Evolutionary conservation across 495 filamentous ascomycete species (phyloP).

Genomic region (Jackrogersella minutella): DNA sequence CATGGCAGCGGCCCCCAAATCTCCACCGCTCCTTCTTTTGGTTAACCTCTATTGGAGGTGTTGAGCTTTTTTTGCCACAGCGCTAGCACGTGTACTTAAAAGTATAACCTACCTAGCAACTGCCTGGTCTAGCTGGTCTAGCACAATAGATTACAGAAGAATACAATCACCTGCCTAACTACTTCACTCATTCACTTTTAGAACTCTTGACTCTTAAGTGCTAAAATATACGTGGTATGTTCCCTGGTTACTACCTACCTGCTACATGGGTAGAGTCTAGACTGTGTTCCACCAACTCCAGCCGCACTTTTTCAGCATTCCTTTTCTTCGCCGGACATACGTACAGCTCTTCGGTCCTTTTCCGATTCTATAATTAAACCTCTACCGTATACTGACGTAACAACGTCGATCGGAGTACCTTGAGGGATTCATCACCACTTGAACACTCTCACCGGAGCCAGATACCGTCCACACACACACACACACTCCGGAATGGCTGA

Average conservation of each 20-base stretch:
- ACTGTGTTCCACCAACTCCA: constrained; percentile 26
- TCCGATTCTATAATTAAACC: constrained; percentile 25
- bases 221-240: too few species aligned
- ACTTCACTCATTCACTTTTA: too few species aligned
- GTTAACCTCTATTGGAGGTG: too few species aligned
- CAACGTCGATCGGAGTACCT: constrained; percentile 14
- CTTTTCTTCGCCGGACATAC: constrained; percentile 10
- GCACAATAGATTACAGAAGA: too few species aligned
- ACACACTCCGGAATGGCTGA: constrained; percentile 23
- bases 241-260: too few species aligned
- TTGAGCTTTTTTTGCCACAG: too few species aligned
- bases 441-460: not conserved
- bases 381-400: constrained; percentile 26
- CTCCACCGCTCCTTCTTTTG: constrained; percentile 9
- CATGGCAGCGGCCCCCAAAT: constrained; percentile 6
- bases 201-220: too few species aligned
- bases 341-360: constrained; percentile 9
- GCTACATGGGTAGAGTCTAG: too few species aligned
- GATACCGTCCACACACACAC: not conserved
- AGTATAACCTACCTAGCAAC: too few species aligned
- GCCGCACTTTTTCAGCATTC: constrained; percentile 17
- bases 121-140: too few species aligned
- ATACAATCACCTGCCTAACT: too few species aligned
- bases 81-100: constrained; percentile 4
- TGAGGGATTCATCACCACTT: not conserved